These are phyloP conservation scores for Mucor piriformis DNA, from an alignment of 371 early-diverging fungal species.

Conservation along the genomic window DNA sequence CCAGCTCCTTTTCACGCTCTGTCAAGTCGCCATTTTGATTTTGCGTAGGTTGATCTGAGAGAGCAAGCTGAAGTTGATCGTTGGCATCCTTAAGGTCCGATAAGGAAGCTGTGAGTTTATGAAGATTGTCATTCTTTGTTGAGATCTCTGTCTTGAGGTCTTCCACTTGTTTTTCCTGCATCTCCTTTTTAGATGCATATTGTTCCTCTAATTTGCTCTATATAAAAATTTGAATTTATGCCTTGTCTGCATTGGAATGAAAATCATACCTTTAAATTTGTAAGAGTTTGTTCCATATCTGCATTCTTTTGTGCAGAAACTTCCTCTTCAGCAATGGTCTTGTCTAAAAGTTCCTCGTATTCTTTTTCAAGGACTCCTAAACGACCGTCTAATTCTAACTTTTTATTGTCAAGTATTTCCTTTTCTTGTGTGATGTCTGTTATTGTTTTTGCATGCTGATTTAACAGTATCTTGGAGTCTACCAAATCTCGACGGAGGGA, in stretches of 20 bases:
- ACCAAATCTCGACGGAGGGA: slow-evolving; percentile 81
- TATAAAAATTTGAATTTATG: not conserved
- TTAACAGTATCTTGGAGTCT: slow-evolving; percentile 68
- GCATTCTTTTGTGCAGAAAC: slow-evolving; percentile 60
- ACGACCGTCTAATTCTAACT: slow-evolving; percentile 76
- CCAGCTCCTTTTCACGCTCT: slow-evolving; percentile 85
- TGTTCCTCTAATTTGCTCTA: slow-evolving; percentile 76
- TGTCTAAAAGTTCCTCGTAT: slow-evolving; percentile 92
- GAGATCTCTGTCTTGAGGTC: slow-evolving; percentile 67
- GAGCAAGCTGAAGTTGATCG: slow-evolving; percentile 21
- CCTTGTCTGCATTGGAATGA: not conserved
- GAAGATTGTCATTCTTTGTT: slow-evolving; percentile 75
- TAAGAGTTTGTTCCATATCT: slow-evolving; percentile 72
- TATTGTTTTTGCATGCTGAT: slow-evolving; percentile 72
- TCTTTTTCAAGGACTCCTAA: slow-evolving; percentile 79
- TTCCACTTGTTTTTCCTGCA: slow-evolving; percentile 81
- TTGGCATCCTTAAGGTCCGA: slow-evolving; percentile 29
- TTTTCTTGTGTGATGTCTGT: slow-evolving; percentile 68
- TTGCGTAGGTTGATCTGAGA: slow-evolving; percentile 36
- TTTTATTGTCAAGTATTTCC: slow-evolving; percentile 61
- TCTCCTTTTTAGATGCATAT: slow-evolving; percentile 40
- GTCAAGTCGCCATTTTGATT: slow-evolving; percentile 29
- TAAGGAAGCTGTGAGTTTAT: slow-evolving; percentile 61
- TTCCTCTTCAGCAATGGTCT: slow-evolving; percentile 92
- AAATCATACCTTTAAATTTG: slow-evolving; percentile 79